phyloP scores from a whole-genome alignment of 306 rosid species.

The Lotus japonicus region DNA sequence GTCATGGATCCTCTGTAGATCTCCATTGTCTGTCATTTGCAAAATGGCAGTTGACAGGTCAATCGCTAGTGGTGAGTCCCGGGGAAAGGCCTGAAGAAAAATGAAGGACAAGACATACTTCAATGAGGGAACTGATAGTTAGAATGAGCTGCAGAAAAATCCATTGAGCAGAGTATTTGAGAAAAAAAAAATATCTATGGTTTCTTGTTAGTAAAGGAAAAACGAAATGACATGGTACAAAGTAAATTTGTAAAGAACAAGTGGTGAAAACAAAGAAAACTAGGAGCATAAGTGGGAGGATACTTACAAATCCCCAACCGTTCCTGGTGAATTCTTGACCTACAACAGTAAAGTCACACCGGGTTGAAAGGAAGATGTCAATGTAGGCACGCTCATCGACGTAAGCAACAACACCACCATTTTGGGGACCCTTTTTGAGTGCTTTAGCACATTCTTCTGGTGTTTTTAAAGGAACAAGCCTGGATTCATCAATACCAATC shows the following conservation, averaged over 20 bases:
- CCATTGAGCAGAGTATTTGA: not conserved
- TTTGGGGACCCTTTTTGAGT: conserved; percentile 54
- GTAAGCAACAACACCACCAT: conserved; percentile 80
- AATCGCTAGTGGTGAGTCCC: conserved; percentile 83
- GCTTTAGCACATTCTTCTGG: conserved; percentile 57
- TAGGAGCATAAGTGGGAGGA: not conserved
- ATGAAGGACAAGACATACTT: not conserved
- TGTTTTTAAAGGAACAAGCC: conserved; percentile 64
- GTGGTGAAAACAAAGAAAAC: not conserved
- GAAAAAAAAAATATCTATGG: not conserved
- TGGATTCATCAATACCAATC: conserved; percentile 48
- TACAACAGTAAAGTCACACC: conserved; percentile 61
- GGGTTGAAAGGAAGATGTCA: conserved; percentile 80
- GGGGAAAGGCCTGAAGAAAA: conserved; percentile 65
- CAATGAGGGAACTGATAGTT: too few species aligned
- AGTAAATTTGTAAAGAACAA: conserved; percentile 4
- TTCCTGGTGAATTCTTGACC: conserved; percentile 94
- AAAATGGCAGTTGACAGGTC: conserved; percentile 87
- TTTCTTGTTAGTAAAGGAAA: not conserved
- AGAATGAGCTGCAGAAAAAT: not conserved
- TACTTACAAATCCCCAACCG: conserved; percentile 98
- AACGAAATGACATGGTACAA: not conserved
- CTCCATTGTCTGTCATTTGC: conserved; percentile 72
- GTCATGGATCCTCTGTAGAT: conserved; percentile 89
- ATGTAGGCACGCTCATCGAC: conserved; percentile 75